Evolutionary conservation across 768 basidiomycete species (phyloP), one percentile per base, ranked within the genome.

Genomic region (Lentinula lateritia): DNA sequence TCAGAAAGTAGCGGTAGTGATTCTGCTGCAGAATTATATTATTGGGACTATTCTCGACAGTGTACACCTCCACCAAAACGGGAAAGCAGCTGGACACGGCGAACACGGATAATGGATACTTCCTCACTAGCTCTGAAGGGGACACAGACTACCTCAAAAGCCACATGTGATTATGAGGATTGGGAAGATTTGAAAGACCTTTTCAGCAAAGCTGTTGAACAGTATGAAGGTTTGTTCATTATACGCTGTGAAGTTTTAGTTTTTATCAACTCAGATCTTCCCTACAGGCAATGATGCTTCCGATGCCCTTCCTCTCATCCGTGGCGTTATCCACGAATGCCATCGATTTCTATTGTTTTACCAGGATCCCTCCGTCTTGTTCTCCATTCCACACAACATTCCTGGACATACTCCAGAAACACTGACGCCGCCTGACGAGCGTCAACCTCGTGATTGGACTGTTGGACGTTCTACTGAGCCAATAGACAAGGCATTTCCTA

Each of bases 101-200:
- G 73, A 36, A 70, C 71, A 35, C 75, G 74, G 66, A 66, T 73
- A 42, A 78, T 81, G 79, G 75, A 78, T 61, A 74, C 71, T 1
- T 76, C 80, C 7, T 69, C 76, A 32, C 74, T 71, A 8, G 74
- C 74, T 12, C 68, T 65, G 1, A 65, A 69, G 3, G 64, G 74
- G 3, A 61, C 58, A 10, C 50, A 63, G 42, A 61, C 66, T 38
- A 66, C 67, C 18, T 56, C 55, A n/a, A 64, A 60, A 4, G 58
- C 57, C 1, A 67, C 71, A 0, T 78, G 72, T 60, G 72, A 75
- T 54, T 64, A 75, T 52, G 81, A 83, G 58, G 87, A 88, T 67
- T 89, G 88, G 88, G 79, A 84, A 58, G 82, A 84, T 70, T 73
- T 89, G 48, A 88, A 88, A 69, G 83, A 85, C 61, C 75, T 88